These are phyloP conservation scores for Flueggea neowawraea DNA, from an alignment of 441 rosid species.

Conservation along the genomic window DNA sequence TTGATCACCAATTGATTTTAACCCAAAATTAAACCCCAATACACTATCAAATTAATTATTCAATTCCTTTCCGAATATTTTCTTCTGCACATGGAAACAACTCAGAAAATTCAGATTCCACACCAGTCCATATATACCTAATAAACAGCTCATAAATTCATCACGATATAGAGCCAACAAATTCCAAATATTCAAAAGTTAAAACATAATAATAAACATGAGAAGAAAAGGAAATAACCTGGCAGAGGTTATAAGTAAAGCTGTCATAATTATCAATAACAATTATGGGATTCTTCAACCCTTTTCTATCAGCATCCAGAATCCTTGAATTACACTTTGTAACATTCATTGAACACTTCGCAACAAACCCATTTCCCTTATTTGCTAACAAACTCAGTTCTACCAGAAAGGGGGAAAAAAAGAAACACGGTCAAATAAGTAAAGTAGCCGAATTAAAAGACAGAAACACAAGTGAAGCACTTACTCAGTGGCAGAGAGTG, in stretches of 20 bases:
- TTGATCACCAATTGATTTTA: too few relatives aligned
- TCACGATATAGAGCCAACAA: neutral
- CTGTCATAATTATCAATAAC: slow-evolving; percentile 96
- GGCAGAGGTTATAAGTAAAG: slow-evolving; percentile 94
- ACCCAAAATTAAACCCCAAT: too few relatives aligned
- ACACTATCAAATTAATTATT: too few relatives aligned
- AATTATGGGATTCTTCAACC: slow-evolving; percentile 49
- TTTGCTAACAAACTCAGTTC: slow-evolving; percentile 32
- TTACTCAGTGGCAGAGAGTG: slow-evolving; percentile 32
- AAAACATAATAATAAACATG: neutral
- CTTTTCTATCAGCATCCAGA: slow-evolving; percentile 19
- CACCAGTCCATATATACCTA: too few relatives aligned
- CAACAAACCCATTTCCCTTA: slow-evolving; percentile 29
- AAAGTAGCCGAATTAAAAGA: neutral
- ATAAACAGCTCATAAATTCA: too few relatives aligned
- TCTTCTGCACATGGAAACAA: too few relatives aligned
- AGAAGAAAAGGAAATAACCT: slow-evolving; percentile 38
- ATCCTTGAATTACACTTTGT: slow-evolving; percentile 29
- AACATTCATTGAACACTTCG: slow-evolving; percentile 36
- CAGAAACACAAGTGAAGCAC: neutral
- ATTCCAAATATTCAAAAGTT: neutral
- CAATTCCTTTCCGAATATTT: too few relatives aligned
- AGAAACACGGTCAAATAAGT: neutral
- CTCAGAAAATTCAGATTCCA: too few relatives aligned
- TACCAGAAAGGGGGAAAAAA: slow-evolving; percentile 20